These are phyloP conservation scores for Bryoerythrophyllum caledonicum DNA, from an alignment of 225 moss, liverwort and hornwort genomes.

Conservation along the genomic window DNA sequence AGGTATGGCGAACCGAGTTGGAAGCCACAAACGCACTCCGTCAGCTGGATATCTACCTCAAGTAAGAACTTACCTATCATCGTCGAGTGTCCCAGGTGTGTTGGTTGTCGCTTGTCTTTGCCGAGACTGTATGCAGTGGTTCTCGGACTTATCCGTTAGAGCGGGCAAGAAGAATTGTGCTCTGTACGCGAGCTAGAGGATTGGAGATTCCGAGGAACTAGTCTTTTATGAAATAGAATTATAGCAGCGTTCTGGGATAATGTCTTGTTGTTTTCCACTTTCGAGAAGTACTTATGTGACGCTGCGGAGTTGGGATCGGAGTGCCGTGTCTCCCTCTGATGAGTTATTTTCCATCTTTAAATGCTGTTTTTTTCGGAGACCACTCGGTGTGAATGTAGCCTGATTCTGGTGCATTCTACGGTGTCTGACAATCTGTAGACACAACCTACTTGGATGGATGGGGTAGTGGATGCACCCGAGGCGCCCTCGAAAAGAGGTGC, in stretches of 20 bases:
- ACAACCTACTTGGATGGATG: constrained; percentile 73
- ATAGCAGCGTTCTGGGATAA: neutral
- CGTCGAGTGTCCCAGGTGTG: neutral
- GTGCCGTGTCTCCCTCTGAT: neutral
- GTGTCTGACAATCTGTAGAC: constrained; percentile 32
- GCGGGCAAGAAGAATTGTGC: neutral
- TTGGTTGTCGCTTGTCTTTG: neutral
- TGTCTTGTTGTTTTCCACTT: neutral
- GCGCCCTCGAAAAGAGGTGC: constrained; percentile 53
- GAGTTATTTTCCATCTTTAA: neutral
- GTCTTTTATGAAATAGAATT: neutral
- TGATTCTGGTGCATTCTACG: neutral
- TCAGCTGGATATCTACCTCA: constrained; percentile 55
- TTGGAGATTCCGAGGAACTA: neutral
- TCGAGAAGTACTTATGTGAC: neutral
- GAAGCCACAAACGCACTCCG: constrained; percentile 55
- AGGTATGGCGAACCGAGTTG: constrained; percentile 28
- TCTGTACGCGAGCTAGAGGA: neutral
- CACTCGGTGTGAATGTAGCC: neutral
- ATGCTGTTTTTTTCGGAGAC: neutral
- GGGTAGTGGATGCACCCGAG: constrained; percentile 62
- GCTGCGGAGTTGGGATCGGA: neutral
- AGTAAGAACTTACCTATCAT: constrained; percentile 18
- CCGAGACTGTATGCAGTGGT: neutral
- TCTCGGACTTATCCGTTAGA: neutral